Evolutionary conservation across 331 rosid species (phyloP).

Genomic region (Cucumis variabilis): DNA sequence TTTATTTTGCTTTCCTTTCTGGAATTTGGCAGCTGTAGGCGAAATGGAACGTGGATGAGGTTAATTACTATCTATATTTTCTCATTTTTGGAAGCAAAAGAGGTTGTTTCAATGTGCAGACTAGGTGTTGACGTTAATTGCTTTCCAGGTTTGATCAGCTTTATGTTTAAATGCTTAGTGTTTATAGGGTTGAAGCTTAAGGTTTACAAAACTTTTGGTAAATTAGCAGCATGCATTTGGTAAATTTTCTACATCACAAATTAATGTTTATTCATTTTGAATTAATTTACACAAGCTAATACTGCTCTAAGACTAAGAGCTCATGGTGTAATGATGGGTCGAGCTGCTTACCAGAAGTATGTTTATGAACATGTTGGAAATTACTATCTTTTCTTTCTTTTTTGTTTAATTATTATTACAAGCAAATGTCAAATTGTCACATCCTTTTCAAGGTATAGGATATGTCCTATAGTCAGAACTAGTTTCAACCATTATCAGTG

Average conservation of each 20-base stretch:
- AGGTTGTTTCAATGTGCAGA: too few species aligned
- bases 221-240: background rate
- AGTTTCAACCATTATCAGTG: background rate
- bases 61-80: too few species aligned
- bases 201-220: too few species aligned
- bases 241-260: background rate
- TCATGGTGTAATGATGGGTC: conserved; percentile 99
- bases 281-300: conserved; percentile 54
- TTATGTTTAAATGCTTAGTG: too few species aligned
- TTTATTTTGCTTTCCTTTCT: too few species aligned
- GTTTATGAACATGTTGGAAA: background rate
- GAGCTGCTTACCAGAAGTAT: conserved; percentile 60
- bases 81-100: too few species aligned
- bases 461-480: background rate
- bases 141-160: too few species aligned
- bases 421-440: background rate
- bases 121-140: too few species aligned
- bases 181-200: too few species aligned
- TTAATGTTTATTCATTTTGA: conserved; percentile 32
- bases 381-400: background rate
- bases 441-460: background rate
- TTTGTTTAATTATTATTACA: background rate
- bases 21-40: too few species aligned
- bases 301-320: too few species aligned
- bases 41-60: too few species aligned